Conservation (phyloP, 768 basidiomycete genomes). For the Cytidiella melzeri region DNA sequence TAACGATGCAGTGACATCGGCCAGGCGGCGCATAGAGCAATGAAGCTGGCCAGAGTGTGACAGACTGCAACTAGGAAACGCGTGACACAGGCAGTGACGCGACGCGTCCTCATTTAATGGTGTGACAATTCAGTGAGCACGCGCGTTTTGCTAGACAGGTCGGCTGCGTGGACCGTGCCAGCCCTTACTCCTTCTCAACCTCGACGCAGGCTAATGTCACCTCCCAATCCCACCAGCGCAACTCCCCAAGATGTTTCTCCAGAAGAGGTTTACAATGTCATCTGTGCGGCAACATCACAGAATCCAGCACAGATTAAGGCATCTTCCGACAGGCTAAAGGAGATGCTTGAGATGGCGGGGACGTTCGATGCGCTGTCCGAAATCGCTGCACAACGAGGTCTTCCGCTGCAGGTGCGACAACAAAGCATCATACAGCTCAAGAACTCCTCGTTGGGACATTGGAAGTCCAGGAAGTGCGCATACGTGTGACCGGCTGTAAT, state of each 20-base stretch:
- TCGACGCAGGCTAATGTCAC: no score
- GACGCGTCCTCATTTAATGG: not conserved
- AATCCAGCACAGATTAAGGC: slow-evolving; percentile 43
- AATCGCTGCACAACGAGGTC: slow-evolving; percentile 55
- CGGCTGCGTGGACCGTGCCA: not conserved
- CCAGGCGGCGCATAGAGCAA: no score
- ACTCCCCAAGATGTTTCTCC: slow-evolving; percentile 35
- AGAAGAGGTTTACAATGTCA: slow-evolving; percentile 59
- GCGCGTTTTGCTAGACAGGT: not conserved
- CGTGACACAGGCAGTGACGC: not conserved
- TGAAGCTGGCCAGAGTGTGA: no score
- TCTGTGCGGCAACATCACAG: slow-evolving; percentile 69
- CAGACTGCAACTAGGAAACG: no score
- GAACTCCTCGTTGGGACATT: slow-evolving; percentile 66
- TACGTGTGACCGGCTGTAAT: no score
- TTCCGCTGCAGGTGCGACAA: slow-evolving; percentile 65
- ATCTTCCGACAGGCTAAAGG: slow-evolving; percentile 57
- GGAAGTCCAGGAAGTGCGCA: slow-evolving; percentile 71
- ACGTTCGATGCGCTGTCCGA: slow-evolving; percentile 66
- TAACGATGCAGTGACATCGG: no score
- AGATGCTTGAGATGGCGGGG: slow-evolving; percentile 62
- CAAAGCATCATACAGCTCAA: slow-evolving; percentile 89
- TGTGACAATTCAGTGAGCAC: not conserved
- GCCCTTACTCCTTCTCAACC: not conserved
- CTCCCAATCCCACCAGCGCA: not conserved